Percentiles rank a stretch among this genome's conserved stretches.
phyloP scores from a whole-genome alignment of 306 rosid species.

The Malus sylvestris region DNA sequence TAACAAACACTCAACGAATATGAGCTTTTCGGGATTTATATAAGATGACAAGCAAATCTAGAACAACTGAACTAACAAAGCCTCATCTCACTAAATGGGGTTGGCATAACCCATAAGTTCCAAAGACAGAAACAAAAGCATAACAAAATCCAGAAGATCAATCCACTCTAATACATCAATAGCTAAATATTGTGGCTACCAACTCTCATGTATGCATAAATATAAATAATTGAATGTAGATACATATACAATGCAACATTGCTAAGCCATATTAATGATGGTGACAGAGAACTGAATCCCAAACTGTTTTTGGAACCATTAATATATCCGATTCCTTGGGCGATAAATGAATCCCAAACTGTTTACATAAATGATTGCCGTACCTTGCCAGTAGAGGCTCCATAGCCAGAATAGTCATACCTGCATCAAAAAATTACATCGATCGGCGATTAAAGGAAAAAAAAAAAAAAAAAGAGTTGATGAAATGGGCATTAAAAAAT shows the following conservation, averaged over 20 bases:
- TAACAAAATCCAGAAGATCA: conserved; percentile 6
- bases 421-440: conserved; percentile 46
- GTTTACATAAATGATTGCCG: conserved; percentile 5
- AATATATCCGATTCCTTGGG: neutral
- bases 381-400: conserved; percentile 98
- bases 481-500: neutral
- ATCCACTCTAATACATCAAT: neutral
- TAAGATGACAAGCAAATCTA: neutral
- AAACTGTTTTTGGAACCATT: neutral
- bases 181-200: neutral
- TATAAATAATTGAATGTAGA: neutral
- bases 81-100: neutral
- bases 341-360: neutral
- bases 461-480: too few species aligned
- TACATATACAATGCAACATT: neutral
- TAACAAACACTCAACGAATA: neutral
- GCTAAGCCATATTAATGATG: neutral
- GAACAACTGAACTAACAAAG: neutral
- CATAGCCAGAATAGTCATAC: conserved; percentile 97
- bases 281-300: neutral
- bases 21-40: neutral
- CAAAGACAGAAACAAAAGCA: neutral
- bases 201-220: neutral
- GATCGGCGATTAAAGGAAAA: too few species aligned
- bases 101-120: neutral